A percentile compares a stretch with the other conserved stretches of the same genome.
These are phyloP conservation scores for Amauroascus niger DNA, from an alignment of 2,329 filamentous ascomycete species.

Conservation along the genomic window DNA sequence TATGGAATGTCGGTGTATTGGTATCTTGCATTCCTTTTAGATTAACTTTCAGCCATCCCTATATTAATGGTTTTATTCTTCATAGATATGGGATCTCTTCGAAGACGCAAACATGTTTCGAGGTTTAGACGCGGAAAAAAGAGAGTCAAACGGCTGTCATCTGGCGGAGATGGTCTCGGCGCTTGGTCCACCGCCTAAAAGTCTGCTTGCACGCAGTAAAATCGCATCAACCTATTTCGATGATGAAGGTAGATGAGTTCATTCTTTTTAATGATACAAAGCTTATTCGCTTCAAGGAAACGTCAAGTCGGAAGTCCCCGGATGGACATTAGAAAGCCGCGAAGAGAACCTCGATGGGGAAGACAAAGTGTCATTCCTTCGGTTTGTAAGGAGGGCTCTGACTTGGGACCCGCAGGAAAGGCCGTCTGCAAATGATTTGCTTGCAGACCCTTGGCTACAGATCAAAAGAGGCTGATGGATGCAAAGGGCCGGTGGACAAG, in stretches of 20 bases:
- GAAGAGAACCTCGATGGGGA: constrained; percentile 15
- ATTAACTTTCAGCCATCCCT: too few relatives aligned
- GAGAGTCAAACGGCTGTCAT: constrained; percentile 18
- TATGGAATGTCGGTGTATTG: too few relatives aligned
- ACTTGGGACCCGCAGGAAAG: constrained; percentile 27
- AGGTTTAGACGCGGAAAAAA: not conserved
- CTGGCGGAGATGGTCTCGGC: constrained; percentile 23
- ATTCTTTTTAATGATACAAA: not conserved
- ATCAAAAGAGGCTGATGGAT: not conserved
- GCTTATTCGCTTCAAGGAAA: not conserved
- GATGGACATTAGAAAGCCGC: not conserved
- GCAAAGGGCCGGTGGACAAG: too few relatives aligned
- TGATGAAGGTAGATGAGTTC: constrained; percentile 15
- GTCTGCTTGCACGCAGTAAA: constrained; percentile 23
- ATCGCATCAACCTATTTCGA: constrained; percentile 24
- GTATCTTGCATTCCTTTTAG: too few relatives aligned
- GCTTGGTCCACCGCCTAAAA: constrained; percentile 20
- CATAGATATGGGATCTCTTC: too few relatives aligned
- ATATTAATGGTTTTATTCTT: too few relatives aligned
- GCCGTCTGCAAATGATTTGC: constrained; percentile 25
- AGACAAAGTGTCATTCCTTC: constrained; percentile 26
- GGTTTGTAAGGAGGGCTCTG: constrained; percentile 26
- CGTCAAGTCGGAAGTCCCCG: not conserved
- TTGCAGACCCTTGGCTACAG: constrained; percentile 14
- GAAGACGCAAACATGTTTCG: too few relatives aligned